Base-by-base conservation (phyloP, 805 yeast species). In the Teunomyces pallodes region DNA sequence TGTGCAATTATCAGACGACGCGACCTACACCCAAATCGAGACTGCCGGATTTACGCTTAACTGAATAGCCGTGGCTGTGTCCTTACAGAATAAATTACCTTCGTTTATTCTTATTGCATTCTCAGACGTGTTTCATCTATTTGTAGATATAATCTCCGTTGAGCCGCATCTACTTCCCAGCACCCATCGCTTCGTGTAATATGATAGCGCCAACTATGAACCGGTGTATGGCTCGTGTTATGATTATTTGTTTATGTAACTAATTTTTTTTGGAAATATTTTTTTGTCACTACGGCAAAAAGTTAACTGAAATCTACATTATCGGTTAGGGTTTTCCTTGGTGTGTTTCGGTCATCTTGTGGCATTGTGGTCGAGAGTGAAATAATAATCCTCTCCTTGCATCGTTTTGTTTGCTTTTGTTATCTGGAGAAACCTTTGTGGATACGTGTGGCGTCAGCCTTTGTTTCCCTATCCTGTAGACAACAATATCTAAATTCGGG, bases 1-100 rank as follows among this genome's bases (percentile, higher is more conserved):
- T 38, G 41, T 38, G 41, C 41, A 24, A 38, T 26, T 20, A 38
- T 26, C 43, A 26, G 43, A 40, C 43, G 43, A 30, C 35, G 35
- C 35, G 43, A 40, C 43, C 10, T 16, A 12, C 13, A 32, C 35
- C 43, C 32, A 13, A 12, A 38, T 38, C 30, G 30, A 38, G 39
- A 20, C 39, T 8, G 39, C 13, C 39, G 39, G 39, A 9, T 36
- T 17, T 16, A 36, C 17, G 13, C 10, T 26, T 24, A 13, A 12
- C 27, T 24, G 5, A 24, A 24, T 38, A 38, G 41, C 41, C 41
- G 41, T 38, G 41, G 41, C 41, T 38, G 41, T 5, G 35, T 17
- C 16, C 9, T 9, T 32, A 9, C 17, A 13, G 5, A 20, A 13
- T 32, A 2, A 13, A 13, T 32, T 13, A 5, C 13, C 16, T 17